Evolutionary conservation across 805 yeast species (phyloP), one percentile per base, ranked within the genome.

Genomic region (Spathaspora passalidarum): DNA sequence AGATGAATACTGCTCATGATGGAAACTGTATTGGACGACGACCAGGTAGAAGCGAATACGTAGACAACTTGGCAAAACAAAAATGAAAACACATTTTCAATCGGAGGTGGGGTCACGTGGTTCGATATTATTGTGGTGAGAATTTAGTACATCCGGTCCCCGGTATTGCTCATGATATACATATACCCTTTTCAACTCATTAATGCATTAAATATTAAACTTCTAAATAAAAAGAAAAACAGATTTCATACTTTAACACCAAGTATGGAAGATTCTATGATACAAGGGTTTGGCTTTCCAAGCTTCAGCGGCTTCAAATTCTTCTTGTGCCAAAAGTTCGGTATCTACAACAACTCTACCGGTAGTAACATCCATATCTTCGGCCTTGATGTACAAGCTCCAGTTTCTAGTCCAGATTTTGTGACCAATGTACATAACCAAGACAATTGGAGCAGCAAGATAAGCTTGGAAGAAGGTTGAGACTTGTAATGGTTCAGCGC

Each of bases 381-480:
- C 42, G n/a, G 56, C 52, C 14, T 41, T 54, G 25, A 59, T 56
- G 45, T 29, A 56, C 10, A 61, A 43, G 13, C 39, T 43, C 66
- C 65, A 63, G 48, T 61, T 57, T 44, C 54, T 54, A 19, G 60
- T 52, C 48, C 51, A 63, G 17, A 62, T 16, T 52, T 62, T 63
- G 51, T 61, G 66, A 18, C 62, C 61, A 18, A 55, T 26, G 59
- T 74, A 80, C 58, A 69, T 72, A 14, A 57, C 68, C 32, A 64
- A 14, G 38, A 72, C 61, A 37, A 75, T 69, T 23, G 63, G 64
- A 8, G 62, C 64, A 37, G 82, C 80, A 42, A 81, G 61, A 59
- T 80, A 80, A 40, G 67, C 63, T 63, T 69, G 65, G 69, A 81
- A 80, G 63, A 80, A 80, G 42, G 57, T 59, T 21, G 59, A 51